Percentiles rank a stretch among this genome's conserved stretches.
Evolutionary conservation across 73 alveolate species (phyloP).

Genomic region (Blepharisma stoltei): DNA sequence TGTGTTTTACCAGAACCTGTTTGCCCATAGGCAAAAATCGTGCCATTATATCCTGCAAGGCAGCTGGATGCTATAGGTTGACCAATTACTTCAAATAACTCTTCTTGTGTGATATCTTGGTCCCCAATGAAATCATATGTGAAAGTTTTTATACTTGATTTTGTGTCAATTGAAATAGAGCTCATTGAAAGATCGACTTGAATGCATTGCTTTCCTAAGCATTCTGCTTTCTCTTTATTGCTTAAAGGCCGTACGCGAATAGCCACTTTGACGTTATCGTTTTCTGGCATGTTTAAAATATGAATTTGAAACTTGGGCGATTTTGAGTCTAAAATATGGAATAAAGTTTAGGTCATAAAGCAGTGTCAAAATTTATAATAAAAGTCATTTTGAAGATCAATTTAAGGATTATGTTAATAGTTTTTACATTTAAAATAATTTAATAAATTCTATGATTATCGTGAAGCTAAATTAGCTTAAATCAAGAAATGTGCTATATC

Average conservation of each 20-base stretch:
- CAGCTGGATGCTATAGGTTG: slow-evolving; percentile 80
- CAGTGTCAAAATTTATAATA: too few species aligned
- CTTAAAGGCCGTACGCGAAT: slow-evolving; percentile 98
- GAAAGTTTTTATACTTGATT: slow-evolving; percentile 53
- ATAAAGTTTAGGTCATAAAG: too few species aligned
- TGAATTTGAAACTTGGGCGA: too few species aligned
- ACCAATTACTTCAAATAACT: slow-evolving; percentile 82
- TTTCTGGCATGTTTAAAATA: too few species aligned
- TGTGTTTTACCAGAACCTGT: slow-evolving; percentile 97
- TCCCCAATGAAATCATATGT: slow-evolving; percentile 83
- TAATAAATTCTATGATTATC: too few species aligned
- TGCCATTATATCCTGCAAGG: slow-evolving; percentile 91
- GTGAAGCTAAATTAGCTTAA: too few species aligned
- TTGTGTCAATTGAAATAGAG: slow-evolving; percentile 5
- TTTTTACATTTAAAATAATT: too few species aligned
- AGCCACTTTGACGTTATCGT: slow-evolving; percentile 73
- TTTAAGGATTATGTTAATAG: too few species aligned
- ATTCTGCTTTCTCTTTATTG: slow-evolving; percentile 65
- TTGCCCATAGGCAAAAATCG: slow-evolving; percentile 97
- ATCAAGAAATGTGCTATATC: too few species aligned
- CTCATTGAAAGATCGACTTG: background rate
- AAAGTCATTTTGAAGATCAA: too few species aligned
- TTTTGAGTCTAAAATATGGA: too few species aligned
- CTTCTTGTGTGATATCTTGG: slow-evolving; percentile 81
- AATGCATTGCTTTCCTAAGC: slow-evolving; percentile 20